phyloP scores from a whole-genome alignment of 1,284 basidiomycete species.

The Pseudozyma tsukubaensis region DNA sequence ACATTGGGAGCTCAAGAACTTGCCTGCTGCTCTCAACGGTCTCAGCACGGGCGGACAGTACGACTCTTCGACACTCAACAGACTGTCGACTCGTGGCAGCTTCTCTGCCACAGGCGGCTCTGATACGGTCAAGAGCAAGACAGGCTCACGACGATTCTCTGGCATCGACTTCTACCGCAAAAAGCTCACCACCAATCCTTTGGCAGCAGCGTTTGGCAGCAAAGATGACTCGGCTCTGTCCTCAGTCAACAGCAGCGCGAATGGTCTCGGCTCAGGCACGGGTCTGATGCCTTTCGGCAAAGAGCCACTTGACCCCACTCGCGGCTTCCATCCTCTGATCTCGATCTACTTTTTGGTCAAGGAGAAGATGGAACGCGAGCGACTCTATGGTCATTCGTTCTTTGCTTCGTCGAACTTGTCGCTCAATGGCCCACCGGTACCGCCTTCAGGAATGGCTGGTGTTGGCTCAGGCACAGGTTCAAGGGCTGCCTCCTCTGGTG shows the following conservation, averaged over 20 bases:
- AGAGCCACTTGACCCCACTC: constrained; percentile 80
- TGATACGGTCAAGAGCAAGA: constrained; percentile 51
- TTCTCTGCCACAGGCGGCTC: constrained; percentile 15
- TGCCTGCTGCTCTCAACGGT: constrained; percentile 37
- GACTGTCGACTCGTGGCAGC: constrained; percentile 34
- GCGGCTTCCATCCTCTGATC: constrained; percentile 91
- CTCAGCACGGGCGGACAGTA: constrained; percentile 67
- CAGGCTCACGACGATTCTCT: constrained; percentile 76
- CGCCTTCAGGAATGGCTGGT: constrained; percentile 20
- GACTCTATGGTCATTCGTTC: constrained; percentile 89
- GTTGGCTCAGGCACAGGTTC: constrained; percentile 19
- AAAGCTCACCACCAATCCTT: constrained; percentile 74
- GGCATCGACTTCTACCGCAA: constrained; percentile 94
- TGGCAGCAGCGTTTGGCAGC: constrained; percentile 50
- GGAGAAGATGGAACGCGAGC: constrained; percentile 93
- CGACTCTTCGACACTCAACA: constrained; percentile 31
- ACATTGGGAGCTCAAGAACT: constrained; percentile 77
- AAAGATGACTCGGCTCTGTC: constrained; percentile 42
- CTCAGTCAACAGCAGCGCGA: constrained; percentile 30
- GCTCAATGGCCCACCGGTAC: constrained; percentile 52
- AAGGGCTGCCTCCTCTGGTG: constrained; percentile 19
- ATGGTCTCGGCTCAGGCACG: constrained; percentile 49
- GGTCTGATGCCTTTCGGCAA: constrained; percentile 52
- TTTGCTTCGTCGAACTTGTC: constrained; percentile 91
- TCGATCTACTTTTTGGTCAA: constrained; percentile 95